phyloP scores from a whole-genome alignment of 1,139 yeast genomes.

The Suhomyces taliae region DNA sequence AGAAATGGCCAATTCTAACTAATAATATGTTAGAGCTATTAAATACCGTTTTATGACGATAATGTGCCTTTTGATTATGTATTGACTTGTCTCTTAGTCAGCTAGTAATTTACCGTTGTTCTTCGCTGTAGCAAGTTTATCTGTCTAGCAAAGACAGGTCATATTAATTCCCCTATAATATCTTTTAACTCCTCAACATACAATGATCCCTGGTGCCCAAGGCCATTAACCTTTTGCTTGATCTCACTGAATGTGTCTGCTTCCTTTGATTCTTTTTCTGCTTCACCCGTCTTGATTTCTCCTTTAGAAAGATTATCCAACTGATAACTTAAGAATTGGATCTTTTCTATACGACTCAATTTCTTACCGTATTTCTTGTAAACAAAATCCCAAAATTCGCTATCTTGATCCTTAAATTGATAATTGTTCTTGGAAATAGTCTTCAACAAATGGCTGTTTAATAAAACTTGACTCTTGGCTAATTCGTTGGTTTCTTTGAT shows the following conservation, averaged over 20 bases:
- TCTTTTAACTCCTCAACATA: slow-evolving; percentile 17
- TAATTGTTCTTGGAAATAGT: slow-evolving; percentile 2
- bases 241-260: slow-evolving; percentile 8
- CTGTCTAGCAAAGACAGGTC: background rate
- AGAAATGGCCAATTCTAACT: no score
- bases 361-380: slow-evolving; percentile 19
- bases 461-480: slow-evolving; percentile 25
- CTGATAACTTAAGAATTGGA: slow-evolving; percentile 26
- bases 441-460: slow-evolving; percentile 23
- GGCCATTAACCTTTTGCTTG: slow-evolving; percentile 17
- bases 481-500: slow-evolving; percentile 28
- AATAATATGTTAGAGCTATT: no score
- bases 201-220: slow-evolving; percentile 15
- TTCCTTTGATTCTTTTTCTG: background rate
- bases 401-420: slow-evolving; percentile 1
- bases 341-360: slow-evolving; percentile 22
- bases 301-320: slow-evolving; percentile 1
- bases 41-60: no score
- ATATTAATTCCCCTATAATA: slow-evolving; percentile 12
- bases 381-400: slow-evolving; percentile 29
- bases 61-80: no score
- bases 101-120: no score
- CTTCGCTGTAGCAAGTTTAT: no score
- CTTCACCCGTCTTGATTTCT: background rate
- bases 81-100: no score